Percentiles rank a stretch among this genome's conserved stretches.
These are phyloP conservation scores for Neocucurbitaria cava DNA, from an alignment of 2,329 filamentous ascomycete species.

Conservation along the genomic window DNA sequence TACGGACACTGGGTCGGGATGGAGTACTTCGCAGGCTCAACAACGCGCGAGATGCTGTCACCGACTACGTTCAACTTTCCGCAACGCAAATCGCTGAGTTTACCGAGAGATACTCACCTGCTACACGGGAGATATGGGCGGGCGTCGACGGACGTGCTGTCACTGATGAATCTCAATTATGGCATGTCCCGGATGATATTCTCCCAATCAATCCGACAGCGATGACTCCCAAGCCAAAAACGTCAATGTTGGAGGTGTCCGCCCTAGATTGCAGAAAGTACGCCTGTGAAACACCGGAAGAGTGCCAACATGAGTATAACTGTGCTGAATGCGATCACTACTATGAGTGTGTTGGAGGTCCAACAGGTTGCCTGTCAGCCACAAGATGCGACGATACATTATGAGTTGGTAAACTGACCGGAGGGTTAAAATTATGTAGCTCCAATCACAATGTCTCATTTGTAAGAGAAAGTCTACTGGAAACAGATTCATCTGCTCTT, in stretches of 20 bases:
- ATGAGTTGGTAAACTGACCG: background rate
- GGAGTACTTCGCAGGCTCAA: background rate
- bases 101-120: background rate
- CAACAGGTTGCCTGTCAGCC: background rate
- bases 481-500: no score
- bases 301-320: background rate
- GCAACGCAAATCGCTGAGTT: background rate
- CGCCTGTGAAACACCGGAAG: background rate
- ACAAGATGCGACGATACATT: conserved; percentile 16
- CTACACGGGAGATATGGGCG: background rate
- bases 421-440: no score
- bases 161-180: background rate
- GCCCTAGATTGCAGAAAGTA: background rate
- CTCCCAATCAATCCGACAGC: background rate
- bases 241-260: background rate
- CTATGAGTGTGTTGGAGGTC: background rate
- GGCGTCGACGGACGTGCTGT: background rate
- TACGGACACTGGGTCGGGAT: background rate
- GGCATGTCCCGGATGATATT: background rate
- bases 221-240: background rate
- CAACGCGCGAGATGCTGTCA: background rate
- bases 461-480: no score
- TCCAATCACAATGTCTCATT: no score
- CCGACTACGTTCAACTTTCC: background rate
- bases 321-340: background rate